Percentiles rank a stretch among this genome's conserved stretches.
phyloP scores from a whole-genome alignment of 2,329 filamentous ascomycete genomes.

The Stemphylium beticola region DNA sequence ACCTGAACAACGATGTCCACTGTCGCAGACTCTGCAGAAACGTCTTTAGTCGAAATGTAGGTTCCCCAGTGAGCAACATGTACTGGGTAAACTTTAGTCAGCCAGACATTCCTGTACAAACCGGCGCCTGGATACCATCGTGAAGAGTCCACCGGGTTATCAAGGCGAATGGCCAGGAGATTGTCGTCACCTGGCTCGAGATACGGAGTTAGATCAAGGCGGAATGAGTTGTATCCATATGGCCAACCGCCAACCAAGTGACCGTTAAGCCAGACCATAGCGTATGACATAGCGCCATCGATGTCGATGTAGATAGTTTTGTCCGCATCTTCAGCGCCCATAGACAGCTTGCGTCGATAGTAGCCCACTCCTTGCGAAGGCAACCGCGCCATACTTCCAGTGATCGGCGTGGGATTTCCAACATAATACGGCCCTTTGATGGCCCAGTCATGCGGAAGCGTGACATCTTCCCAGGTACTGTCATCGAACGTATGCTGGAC shows the following conservation, averaged over 20 bases:
- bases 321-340: constrained; percentile 39
- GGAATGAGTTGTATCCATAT: constrained; percentile 50
- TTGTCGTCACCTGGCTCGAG: too few species aligned
- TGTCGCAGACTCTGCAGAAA: constrained; percentile 54
- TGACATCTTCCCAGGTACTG: constrained; percentile 48
- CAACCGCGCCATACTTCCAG: constrained; percentile 58
- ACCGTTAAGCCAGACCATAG: constrained; percentile 58
- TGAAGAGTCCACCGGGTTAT: constrained; percentile 55
- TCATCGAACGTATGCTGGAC: constrained; percentile 47
- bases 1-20: constrained; percentile 55
- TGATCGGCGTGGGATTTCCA: constrained; percentile 52
- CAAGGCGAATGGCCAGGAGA: constrained; percentile 56
- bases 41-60: constrained; percentile 53
- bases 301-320: constrained; percentile 55
- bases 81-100: constrained; percentile 53
- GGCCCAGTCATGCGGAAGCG: constrained; percentile 58
- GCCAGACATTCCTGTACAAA: constrained; percentile 62
- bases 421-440: constrained; percentile 54
- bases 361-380: constrained; percentile 60
- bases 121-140: constrained; percentile 62
- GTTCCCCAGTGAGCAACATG: constrained; percentile 60
- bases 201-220: too few species aligned
- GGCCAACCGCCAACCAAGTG: constrained; percentile 59
- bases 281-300: constrained; percentile 59
- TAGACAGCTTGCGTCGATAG: constrained; percentile 55